phyloP scores from a whole-genome alignment of 192 early-diverging fungal species.

The Chytriomyces hyalinus region DNA sequence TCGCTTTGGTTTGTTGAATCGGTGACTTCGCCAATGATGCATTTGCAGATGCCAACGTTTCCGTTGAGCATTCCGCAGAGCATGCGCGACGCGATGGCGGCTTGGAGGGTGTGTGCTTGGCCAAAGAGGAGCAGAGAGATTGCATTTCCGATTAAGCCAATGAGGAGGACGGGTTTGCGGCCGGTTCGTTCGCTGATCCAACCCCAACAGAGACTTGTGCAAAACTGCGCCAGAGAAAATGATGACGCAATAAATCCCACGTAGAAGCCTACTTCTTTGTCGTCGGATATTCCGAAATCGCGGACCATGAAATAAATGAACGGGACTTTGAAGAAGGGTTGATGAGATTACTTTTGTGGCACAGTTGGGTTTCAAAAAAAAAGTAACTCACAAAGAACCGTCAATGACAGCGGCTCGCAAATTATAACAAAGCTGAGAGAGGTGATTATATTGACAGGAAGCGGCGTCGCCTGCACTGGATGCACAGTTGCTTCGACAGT shows the following conservation, averaged over 20 bases:
- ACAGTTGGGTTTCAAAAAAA: conserved; percentile 58
- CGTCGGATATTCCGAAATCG: conserved; percentile 55
- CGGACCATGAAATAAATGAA: conserved; percentile 82
- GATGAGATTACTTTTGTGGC: not conserved
- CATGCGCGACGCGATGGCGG: conserved; percentile 43
- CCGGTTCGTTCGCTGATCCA: conserved; percentile 76
- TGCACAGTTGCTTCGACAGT: too few species aligned
- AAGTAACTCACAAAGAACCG: conserved; percentile 16
- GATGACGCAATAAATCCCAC: conserved; percentile 72
- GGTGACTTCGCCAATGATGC: conserved; percentile 84
- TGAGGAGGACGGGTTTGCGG: conserved; percentile 74
- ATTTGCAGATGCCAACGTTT: conserved; percentile 74
- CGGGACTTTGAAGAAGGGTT: conserved; percentile 50
- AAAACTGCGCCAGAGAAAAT: conserved; percentile 72
- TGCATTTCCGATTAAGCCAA: conserved; percentile 76
- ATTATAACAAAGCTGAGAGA: conserved; percentile 59
- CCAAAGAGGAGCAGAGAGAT: conserved; percentile 75
- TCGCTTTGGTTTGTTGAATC: conserved; percentile 74
- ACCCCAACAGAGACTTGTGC: conserved; percentile 54
- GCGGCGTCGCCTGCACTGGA: conserved; percentile 36
- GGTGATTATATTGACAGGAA: conserved; percentile 52
- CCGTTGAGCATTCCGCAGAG: conserved; percentile 73
- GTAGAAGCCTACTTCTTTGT: conserved; percentile 81
- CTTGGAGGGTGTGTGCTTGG: conserved; percentile 37
- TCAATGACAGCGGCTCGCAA: conserved; percentile 36